phyloP scores from a whole-genome alignment of 306 rosid genomes.

The Hippophae tibetana region DNA sequence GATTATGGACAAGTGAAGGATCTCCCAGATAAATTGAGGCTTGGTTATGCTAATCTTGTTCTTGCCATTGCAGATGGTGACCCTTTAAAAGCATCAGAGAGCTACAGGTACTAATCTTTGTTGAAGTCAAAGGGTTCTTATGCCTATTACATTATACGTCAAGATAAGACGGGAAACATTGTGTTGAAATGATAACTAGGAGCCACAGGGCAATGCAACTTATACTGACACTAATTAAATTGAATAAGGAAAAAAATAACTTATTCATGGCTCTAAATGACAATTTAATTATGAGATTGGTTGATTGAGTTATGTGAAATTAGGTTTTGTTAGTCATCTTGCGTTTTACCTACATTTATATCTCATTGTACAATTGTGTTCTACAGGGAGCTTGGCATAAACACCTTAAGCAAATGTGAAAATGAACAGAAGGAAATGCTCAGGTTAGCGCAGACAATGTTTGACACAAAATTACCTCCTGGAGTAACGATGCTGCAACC shows the following conservation, averaged over 20 bases:
- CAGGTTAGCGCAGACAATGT: constrained; percentile 73
- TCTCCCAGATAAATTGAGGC: constrained; percentile 81
- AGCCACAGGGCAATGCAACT: constrained; percentile 2
- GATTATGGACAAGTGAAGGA: constrained; percentile 99
- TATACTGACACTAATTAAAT: neutral
- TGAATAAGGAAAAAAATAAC: neutral
- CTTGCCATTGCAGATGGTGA: constrained; percentile 80
- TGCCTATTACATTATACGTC: neutral
- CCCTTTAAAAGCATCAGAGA: constrained; percentile 51
- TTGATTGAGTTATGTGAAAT: constrained; percentile 1
- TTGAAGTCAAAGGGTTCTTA: constrained; percentile 6
- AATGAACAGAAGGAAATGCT: constrained; percentile 68
- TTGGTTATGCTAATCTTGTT: constrained; percentile 88
- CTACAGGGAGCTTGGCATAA: constrained; percentile 81
- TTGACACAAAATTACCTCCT: constrained; percentile 91
- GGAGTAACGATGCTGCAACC: constrained; percentile 85
- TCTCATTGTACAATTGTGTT: constrained; percentile 14
- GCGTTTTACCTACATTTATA: constrained; percentile 6
- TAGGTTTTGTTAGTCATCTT: constrained; percentile 2
- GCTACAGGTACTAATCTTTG: constrained; percentile 57
- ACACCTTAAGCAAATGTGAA: constrained; percentile 55
- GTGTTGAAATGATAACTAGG: constrained; percentile 2
- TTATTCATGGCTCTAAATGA: too few relatives aligned
- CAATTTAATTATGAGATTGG: too few relatives aligned
- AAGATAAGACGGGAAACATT: constrained; percentile 10